These are phyloP conservation scores for Nitzschia sp. DNA, from an alignment of 108 stramenopile genomes.

Conservation along the genomic window DNA sequence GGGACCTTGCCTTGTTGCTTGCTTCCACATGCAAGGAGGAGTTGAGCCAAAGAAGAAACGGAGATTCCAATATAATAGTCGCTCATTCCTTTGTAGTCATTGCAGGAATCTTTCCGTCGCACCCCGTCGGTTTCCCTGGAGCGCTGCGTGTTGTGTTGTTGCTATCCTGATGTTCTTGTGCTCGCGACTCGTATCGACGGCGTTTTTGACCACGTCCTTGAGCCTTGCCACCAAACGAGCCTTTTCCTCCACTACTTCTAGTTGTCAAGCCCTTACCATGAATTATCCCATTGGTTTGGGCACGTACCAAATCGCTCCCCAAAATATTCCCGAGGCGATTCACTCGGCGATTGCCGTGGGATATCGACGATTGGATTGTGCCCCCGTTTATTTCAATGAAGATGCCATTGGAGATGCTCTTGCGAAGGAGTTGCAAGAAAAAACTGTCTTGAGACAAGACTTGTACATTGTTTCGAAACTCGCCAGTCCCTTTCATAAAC, in stretches of 20 bases:
- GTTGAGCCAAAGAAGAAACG: too few species aligned
- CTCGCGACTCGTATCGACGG: not conserved
- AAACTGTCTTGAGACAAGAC: conserved; percentile 51
- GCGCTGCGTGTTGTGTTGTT: too few species aligned
- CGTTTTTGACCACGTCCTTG: not conserved
- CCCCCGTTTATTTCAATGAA: conserved; percentile 81
- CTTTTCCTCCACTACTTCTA: not conserved
- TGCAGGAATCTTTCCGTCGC: too few species aligned
- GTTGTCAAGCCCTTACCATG: not conserved
- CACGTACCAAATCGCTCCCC: conserved; percentile 31
- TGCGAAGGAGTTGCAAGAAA: conserved; percentile 18
- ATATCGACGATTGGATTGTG: conserved; percentile 72
- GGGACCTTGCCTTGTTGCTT: too few species aligned
- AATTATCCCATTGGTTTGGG: conserved; percentile 39
- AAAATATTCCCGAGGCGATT: conserved; percentile 26
- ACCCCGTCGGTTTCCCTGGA: too few species aligned
- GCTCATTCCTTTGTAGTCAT: too few species aligned
- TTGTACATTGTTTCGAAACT: conserved; percentile 87
- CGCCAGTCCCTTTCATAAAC: conserved; percentile 76
- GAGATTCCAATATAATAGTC: too few species aligned
- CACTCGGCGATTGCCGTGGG: conserved; percentile 52
- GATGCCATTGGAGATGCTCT: conserved; percentile 71
- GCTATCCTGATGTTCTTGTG: not conserved
- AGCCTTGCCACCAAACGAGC: not conserved
- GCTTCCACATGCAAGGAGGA: too few species aligned